phyloP scores from a whole-genome alignment of 164 flowering plant species.

The Vitis labrusca region DNA sequence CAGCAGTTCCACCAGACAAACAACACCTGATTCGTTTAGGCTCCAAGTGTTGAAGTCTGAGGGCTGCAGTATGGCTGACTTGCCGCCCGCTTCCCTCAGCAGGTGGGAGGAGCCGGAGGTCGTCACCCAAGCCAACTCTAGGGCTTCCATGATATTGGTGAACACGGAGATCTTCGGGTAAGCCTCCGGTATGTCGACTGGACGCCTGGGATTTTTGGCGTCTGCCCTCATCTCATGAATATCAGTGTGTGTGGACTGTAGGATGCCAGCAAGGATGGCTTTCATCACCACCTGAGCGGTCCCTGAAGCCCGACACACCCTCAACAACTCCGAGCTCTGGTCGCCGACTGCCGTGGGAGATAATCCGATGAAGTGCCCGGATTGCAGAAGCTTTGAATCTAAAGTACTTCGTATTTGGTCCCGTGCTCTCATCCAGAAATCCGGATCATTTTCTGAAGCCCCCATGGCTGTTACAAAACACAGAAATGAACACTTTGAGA shows the following conservation, averaged over 20 bases:
- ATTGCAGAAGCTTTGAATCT: background rate
- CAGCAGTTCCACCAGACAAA: no score
- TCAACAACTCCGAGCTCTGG: background rate
- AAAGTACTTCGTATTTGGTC: background rate
- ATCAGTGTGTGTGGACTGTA: background rate
- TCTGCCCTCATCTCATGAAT: background rate
- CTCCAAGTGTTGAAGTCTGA: no score
- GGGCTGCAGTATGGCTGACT: no score
- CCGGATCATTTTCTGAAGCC: no score
- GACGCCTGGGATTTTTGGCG: background rate
- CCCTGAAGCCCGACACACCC: background rate
- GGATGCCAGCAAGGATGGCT: background rate
- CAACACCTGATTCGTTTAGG: no score
- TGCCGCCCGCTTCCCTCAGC: background rate
- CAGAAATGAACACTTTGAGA: no score
- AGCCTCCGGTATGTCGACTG: background rate
- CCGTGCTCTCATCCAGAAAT: no score
- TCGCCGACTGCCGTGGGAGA: background rate
- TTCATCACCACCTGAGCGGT: background rate
- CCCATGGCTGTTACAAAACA: no score
- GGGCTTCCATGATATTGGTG: background rate
- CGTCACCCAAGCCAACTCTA: background rate
- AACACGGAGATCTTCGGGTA: background rate
- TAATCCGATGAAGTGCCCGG: background rate
- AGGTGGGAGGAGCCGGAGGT: background rate